phyloP scores from a whole-genome alignment of 2,329 filamentous ascomycete genomes.

The Epichloe sibirici region DNA sequence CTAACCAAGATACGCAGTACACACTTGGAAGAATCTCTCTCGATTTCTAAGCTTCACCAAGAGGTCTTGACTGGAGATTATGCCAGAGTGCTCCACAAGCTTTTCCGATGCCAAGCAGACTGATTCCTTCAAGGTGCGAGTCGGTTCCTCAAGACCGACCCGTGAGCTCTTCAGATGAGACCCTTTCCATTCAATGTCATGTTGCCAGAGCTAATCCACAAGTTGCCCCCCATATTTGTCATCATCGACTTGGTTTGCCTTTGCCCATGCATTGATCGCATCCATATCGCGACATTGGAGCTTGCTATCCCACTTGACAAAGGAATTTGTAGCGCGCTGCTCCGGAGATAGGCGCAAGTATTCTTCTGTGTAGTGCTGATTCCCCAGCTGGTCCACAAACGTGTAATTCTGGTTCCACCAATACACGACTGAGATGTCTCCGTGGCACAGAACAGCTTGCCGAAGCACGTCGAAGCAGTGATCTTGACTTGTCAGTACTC shows the following conservation, averaged over 20 bases:
- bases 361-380: background rate
- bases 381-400: background rate
- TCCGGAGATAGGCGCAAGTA: background rate
- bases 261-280: background rate
- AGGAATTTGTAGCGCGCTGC: background rate
- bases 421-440: background rate
- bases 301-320: background rate
- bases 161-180: no score
- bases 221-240: background rate
- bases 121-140: no score
- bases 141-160: no score
- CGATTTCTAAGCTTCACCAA: no score
- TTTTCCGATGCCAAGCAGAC: no score
- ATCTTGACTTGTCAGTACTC: background rate
- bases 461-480: background rate
- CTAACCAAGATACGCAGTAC: no score
- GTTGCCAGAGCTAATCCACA: background rate
- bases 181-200: no score
- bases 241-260: background rate
- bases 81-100: no score
- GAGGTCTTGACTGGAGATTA: no score
- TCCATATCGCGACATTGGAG: background rate
- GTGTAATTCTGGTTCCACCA: background rate
- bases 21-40: no score
- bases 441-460: background rate